Base-by-base conservation (phyloP, 192 early-diverging fungal genomes). In the Entomortierella lignicola region DNA sequence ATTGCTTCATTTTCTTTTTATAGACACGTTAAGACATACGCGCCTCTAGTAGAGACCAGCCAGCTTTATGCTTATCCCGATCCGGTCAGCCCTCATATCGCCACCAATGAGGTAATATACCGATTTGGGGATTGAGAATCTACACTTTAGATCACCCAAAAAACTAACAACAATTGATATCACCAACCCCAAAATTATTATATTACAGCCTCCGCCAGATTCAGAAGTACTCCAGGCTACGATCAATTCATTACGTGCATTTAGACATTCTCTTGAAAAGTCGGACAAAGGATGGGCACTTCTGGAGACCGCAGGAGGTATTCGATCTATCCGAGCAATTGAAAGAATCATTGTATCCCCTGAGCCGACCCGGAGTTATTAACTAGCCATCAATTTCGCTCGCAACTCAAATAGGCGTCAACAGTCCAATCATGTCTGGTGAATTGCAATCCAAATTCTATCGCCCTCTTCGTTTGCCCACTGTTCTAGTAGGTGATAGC, bases 261-360 rank as follows among this genome's bases (percentile, higher is more conserved):
- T 72, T 34, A 67, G 55, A 20, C 55, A 66, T 13, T 53, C 66
- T 25, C 60, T 64, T 34, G 55, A 56, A 29, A 48, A 56, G 11
- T 43, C 77, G 31, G 67, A 69, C 6, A 81, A 80, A 55, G 87
- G 85, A 27, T 80, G 71, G 53, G 64, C 85, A 48, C 81, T 94
- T 56, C 63, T 95, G 37, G 94, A 95, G 75, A 94, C 92, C 4
- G 94, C 94, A 10, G 94, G 94, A 69, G 94, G 94, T 85, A 37
- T 37, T 4, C 10, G 34, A 37, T 37, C 34, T 37, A 10, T 37
- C 10, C 10, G n/a, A n/a, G n/a, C n/a, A n/a, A n/a, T n/a, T n/a
- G n/a, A n/a, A n/a, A n/a, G n/a, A n/a, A n/a, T 10, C 10, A 7
- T 37, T 37, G 34, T 37, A 10, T 37, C 34, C 34, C 34, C 34